Base-by-base conservation (phyloP, 352 stramenopile species). In the Phytophthora fragariae region DNA sequence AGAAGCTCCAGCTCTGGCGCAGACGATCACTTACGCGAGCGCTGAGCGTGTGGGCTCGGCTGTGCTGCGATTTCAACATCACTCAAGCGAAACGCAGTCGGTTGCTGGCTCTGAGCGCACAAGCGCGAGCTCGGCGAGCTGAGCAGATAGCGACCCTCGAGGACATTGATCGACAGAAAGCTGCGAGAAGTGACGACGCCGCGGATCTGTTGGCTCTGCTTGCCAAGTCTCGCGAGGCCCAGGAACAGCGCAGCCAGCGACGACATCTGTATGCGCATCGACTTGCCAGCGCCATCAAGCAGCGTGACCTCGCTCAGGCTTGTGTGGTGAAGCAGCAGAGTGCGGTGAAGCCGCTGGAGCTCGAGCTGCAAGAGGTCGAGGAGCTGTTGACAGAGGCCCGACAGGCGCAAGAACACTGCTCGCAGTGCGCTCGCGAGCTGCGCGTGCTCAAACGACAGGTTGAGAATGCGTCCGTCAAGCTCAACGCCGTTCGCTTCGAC, bases 381-480 rank as follows among this genome's bases (percentile, higher is more conserved):
- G 44, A 67, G 21, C 62, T 83, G 17, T 44, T 92, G 14, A 44
- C 72, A 8, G 71, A 85, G 61, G 81, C 82, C 19, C 72, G 54
- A 14, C 62, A 80, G 8, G 79, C 81, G 5, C 72, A 92, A 75
- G 64, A 35, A 5, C 54, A 83, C 14, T 92, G 82, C 29, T 39
- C 47, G 14, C 53, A 67, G 2, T 60, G 74, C 19, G 72, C 70
- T 17, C 66, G 67, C 14, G 72, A 81, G 17, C 49, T 89, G 46
- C 78, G 85, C 2, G 27, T 79, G 17, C 39, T 85, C 55, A 89
- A 92, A 57, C 68, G 81, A 19, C 76, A 92, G 44, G 86, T 88
- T 10, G 81, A 92, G 65, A 85, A 85, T 46, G 68, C 72, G 8
- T 80, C 71, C 5, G 72, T 92, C 29, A 84, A 81, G 49, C 57